Conservation (phyloP, 2,329 filamentous ascomycete genomes). For the Ceratocystis eucalypticola region DNA sequence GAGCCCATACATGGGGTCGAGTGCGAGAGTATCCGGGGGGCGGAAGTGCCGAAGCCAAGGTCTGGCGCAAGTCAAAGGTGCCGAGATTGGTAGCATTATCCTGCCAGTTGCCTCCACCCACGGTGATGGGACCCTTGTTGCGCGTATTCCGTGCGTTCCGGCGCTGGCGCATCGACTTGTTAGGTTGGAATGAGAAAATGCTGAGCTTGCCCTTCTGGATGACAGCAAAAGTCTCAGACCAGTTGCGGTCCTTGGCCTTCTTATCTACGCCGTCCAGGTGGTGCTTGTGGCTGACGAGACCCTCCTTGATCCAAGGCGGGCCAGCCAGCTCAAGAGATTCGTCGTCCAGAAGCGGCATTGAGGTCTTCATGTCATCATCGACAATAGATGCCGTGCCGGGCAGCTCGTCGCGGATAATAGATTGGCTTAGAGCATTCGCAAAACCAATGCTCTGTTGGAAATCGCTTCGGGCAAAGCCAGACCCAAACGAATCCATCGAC, state of each 20-base stretch:
- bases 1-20: constrained; percentile 82
- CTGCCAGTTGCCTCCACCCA: constrained; percentile 96
- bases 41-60: constrained; percentile 78
- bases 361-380: constrained; percentile 46
- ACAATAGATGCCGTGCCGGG: constrained; percentile 40
- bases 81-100: constrained; percentile 86
- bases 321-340: constrained; percentile 83
- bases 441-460: constrained; percentile 97
- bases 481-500: constrained; percentile 82
- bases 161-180: constrained; percentile 61
- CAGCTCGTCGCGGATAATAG: constrained; percentile 74
- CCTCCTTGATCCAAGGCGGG: constrained; percentile 97
- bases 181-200: constrained; percentile 81
- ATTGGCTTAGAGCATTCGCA: constrained; percentile 88
- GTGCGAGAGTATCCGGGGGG: constrained; percentile 85
- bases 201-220: constrained; percentile 90
- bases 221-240: constrained; percentile 91
- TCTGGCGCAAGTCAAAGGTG: constrained; percentile 77
- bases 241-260: constrained; percentile 84
- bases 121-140: constrained; percentile 45
- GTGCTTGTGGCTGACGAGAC: constrained; percentile 89
- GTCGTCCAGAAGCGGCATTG: constrained; percentile 66
- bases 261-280: constrained; percentile 84
- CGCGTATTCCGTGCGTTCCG: constrained; percentile 28
- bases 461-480: constrained; percentile 59